Evolutionary conservation across 495 filamentous ascomycete species (phyloP).

Genomic region (Penicilliopsis zonata): DNA sequence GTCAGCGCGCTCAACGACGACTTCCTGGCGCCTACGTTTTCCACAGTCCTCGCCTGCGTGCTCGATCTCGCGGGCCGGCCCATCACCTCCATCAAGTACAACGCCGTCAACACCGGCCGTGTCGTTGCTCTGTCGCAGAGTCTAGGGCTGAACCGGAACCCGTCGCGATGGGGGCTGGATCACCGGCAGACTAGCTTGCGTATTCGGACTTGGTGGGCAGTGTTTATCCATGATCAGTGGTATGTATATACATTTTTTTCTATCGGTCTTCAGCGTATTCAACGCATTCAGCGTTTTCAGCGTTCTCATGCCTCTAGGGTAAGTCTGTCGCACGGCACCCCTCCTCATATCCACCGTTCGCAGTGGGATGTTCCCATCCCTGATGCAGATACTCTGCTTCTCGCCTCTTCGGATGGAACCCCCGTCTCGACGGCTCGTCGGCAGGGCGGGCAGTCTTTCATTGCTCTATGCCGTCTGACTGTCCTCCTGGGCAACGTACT

Average conservation of each 20-base stretch:
- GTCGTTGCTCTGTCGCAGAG: conserved; percentile 16
- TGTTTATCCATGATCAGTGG: conserved; percentile 24
- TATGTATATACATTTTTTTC: conserved; percentile 5
- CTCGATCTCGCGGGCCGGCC: conserved; percentile 20
- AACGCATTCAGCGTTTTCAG: conserved; percentile 1
- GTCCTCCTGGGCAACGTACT: conserved; percentile 24
- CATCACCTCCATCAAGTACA: conserved; percentile 14
- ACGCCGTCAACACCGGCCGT: conserved; percentile 15
- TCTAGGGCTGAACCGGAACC: conserved; percentile 22
- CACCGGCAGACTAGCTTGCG: conserved; percentile 14
- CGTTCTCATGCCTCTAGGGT: too few relatives aligned
- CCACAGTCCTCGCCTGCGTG: conserved; percentile 14
- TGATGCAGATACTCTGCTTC: conserved; percentile 3
- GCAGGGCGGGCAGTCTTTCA: conserved; percentile 11
- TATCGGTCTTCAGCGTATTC: neutral
- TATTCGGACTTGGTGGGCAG: conserved; percentile 20
- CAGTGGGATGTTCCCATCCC: conserved; percentile 27
- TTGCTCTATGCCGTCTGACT: conserved; percentile 22
- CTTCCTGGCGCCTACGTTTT: conserved; percentile 16
- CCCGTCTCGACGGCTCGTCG: conserved; percentile 1
- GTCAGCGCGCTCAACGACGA: conserved; percentile 20
- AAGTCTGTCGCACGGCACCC: conserved; percentile 21
- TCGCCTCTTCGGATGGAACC: conserved; percentile 2
- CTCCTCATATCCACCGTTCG: conserved; percentile 9
- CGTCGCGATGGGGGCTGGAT: conserved; percentile 13